Evolutionary conservation across 306 rosid species (phyloP).

Genomic region (Cucumis sativus): DNA sequence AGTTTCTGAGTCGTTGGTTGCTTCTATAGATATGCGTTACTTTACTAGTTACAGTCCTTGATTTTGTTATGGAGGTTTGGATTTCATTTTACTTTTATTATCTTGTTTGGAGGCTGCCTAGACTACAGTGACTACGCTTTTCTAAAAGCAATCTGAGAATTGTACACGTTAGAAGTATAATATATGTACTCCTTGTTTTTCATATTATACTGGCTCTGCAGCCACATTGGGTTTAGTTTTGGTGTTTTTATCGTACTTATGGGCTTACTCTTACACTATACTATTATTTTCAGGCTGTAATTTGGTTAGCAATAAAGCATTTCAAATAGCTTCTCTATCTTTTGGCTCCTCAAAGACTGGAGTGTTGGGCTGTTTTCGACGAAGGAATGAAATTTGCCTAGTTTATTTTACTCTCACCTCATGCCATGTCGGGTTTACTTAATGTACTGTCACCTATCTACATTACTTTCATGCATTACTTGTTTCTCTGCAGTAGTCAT

Average conservation of each 20-base stretch:
- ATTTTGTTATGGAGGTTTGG: neutral
- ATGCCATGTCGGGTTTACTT: conserved; percentile 46
- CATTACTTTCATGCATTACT: neutral
- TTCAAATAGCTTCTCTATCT: conserved; percentile 19
- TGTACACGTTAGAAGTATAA: neutral
- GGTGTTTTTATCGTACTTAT: neutral
- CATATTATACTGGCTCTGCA: neutral
- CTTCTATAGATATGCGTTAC: neutral
- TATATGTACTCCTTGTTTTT: neutral
- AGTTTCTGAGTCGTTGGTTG: neutral
- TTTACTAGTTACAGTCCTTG: neutral
- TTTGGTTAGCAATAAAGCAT: conserved; percentile 16
- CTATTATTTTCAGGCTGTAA: conserved; percentile 35
- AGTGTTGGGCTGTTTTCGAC: neutral
- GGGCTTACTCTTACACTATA: conserved; percentile 13
- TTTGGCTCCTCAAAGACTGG: conserved; percentile 8
- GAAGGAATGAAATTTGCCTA: conserved; percentile 23
- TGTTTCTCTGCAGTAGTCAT: neutral
- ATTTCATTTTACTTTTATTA: neutral
- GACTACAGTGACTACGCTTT: neutral
- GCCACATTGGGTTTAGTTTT: neutral
- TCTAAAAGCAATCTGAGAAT: neutral
- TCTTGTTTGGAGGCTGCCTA: neutral
- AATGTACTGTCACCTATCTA: conserved; percentile 22
- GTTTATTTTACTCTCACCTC: conserved; percentile 22